phyloP scores from a whole-genome alignment of 169 alveolate genomes.

The Cryptosporidium viatorum region DNA sequence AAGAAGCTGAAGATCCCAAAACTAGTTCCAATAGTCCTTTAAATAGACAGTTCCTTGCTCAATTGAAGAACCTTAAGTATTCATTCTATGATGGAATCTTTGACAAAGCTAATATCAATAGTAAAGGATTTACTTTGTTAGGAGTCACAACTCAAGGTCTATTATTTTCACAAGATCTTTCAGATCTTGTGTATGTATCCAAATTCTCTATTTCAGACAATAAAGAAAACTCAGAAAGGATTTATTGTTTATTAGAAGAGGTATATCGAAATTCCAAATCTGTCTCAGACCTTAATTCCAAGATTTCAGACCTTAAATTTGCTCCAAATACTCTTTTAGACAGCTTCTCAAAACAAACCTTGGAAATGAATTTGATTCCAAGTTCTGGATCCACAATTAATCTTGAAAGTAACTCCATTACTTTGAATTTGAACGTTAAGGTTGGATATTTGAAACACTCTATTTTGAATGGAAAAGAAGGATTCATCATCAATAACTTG shows the following conservation, averaged over 20 bases:
- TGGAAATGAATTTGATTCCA: not conserved
- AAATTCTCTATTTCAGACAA: conserved; percentile 37
- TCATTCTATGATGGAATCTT: not conserved
- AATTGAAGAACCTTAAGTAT: not conserved
- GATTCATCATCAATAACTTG: not conserved
- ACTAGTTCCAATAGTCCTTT: not conserved
- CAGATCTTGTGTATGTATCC: conserved; percentile 16
- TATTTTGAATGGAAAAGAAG: not conserved
- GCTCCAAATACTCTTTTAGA: not conserved
- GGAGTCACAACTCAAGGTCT: conserved; percentile 22
- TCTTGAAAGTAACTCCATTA: not conserved
- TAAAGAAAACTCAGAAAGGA: conserved; percentile 1
- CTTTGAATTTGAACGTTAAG: not conserved
- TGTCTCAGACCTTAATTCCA: conserved; percentile 14
- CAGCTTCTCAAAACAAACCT: not conserved
- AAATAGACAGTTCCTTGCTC: conserved; percentile 9
- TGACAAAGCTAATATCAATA: not conserved
- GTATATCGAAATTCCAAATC: not conserved
- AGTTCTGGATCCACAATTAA: not conserved
- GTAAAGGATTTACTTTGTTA: not conserved
- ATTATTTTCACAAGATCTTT: not conserved
- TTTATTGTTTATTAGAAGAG: not conserved
- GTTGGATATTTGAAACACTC: conserved; percentile 1
- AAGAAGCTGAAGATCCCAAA: not conserved
- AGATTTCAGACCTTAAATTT: not conserved